Percentiles rank a stretch among this genome's conserved stretches.
phyloP scores from a whole-genome alignment of 2,329 filamentous ascomycete species.

The Cytospora leucostoma region DNA sequence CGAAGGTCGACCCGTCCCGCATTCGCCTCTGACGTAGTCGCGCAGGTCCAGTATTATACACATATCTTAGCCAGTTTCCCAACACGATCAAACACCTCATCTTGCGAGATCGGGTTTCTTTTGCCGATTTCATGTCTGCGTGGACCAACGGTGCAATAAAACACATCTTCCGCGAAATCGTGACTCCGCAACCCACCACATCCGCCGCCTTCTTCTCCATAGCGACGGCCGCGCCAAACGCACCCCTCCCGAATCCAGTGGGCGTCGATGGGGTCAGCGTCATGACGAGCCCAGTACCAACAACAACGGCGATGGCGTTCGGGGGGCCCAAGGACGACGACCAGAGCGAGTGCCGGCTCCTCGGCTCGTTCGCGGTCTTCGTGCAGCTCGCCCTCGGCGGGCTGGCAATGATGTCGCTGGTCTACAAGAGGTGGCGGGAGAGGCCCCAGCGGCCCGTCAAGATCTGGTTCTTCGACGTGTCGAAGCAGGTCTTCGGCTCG shows the following conservation, averaged over 20 bases:
- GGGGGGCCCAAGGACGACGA: slow-evolving; percentile 41
- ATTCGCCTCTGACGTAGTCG: slow-evolving; percentile 25
- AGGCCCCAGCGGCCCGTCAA: slow-evolving; percentile 88
- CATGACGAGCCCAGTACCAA: slow-evolving; percentile 9
- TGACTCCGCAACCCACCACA: slow-evolving; percentile 7
- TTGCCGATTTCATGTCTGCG: slow-evolving; percentile 10
- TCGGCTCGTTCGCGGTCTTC: slow-evolving; percentile 88
- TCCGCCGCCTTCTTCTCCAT: slow-evolving; percentile 23
- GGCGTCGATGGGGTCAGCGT: slow-evolving; percentile 8
- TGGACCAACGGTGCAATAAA: slow-evolving; percentile 15
- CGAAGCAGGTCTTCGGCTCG: slow-evolving; percentile 95
- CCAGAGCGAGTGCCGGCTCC: slow-evolving; percentile 78
- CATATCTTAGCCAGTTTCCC: background rate
- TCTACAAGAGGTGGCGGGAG: slow-evolving; percentile 92
- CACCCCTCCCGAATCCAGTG: slow-evolving; percentile 10
- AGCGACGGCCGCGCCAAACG: slow-evolving; percentile 23
- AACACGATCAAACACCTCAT: background rate
- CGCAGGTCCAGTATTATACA: slow-evolving; percentile 10
- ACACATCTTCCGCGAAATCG: slow-evolving; percentile 9
- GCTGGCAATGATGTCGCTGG: slow-evolving; percentile 80
- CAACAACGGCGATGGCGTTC: slow-evolving; percentile 13
- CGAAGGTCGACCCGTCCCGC: slow-evolving; percentile 18
- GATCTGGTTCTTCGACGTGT: slow-evolving; percentile 97
- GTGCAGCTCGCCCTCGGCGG: slow-evolving; percentile 85
- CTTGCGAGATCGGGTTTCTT: background rate